Conservation (phyloP, 169 alveolate genomes). For the Theileria sp. region DNA sequence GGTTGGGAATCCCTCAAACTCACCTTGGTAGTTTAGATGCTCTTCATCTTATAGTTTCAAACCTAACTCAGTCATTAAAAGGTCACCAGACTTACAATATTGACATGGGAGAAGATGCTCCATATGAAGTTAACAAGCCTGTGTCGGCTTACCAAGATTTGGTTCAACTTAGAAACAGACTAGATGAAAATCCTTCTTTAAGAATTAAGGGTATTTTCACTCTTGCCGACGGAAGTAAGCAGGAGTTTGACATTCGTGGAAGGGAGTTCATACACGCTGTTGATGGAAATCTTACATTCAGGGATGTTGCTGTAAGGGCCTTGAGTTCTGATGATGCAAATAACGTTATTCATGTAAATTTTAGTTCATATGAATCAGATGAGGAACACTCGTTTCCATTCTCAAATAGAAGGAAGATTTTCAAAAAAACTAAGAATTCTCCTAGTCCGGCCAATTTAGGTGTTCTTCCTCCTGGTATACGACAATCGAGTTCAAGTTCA, state of each 20-base stretch:
- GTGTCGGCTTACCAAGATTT: constrained; percentile 26
- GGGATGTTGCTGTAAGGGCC: constrained; percentile 55
- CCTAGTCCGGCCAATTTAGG: neutral
- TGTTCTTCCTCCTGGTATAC: neutral
- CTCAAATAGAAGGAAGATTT: neutral
- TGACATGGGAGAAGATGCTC: constrained; percentile 17
- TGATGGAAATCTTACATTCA: constrained; percentile 58
- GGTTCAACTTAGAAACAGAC: constrained; percentile 17
- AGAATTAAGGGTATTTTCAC: constrained; percentile 24
- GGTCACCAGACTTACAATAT: constrained; percentile 58
- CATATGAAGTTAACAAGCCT: constrained; percentile 42
- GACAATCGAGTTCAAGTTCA: neutral
- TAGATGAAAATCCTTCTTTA: constrained; percentile 35
- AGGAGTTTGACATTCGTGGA: constrained; percentile 34
- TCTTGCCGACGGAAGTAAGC: constrained; percentile 51
- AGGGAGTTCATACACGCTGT: constrained; percentile 61
- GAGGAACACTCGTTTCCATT: neutral
- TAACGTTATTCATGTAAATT: constrained; percentile 35
- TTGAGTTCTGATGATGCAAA: constrained; percentile 61
- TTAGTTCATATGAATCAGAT: constrained; percentile 25
- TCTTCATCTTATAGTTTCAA: constrained; percentile 51
- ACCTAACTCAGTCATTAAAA: constrained; percentile 50
- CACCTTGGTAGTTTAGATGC: constrained; percentile 61
- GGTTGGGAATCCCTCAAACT: constrained; percentile 62
- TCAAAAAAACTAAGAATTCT: neutral